Conservation (phyloP, 2,329 filamentous ascomycete genomes). For the Pestalotiopsis sp. region DNA sequence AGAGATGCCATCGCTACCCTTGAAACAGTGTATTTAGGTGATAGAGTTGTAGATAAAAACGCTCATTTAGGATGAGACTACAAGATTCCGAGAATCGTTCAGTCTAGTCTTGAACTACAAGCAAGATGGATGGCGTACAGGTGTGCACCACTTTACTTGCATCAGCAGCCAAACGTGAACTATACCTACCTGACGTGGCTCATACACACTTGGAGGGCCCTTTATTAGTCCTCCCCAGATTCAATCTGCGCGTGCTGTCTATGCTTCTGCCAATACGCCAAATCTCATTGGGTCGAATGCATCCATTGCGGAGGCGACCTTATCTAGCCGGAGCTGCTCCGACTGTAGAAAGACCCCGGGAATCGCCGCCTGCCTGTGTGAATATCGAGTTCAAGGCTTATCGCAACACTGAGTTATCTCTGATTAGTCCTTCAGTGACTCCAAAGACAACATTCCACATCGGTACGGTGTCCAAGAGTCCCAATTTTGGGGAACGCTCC, state of each 20-base stretch:
- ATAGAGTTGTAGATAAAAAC: not conserved
- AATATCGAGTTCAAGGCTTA: not conserved
- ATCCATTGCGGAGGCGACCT: not conserved
- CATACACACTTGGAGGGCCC: not conserved
- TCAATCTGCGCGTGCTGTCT: not conserved
- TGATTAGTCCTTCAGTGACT: not conserved
- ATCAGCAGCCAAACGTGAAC: no score
- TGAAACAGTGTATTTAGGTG: not conserved
- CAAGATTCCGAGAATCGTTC: not conserved
- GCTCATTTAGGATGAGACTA: not conserved
- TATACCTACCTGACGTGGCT: not conserved
- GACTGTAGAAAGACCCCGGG: not conserved
- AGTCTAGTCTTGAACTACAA: not conserved
- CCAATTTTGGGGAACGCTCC: not conserved
- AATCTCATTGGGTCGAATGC: not conserved
- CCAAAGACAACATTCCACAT: no score
- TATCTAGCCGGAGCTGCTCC: slow-evolving; percentile 10
- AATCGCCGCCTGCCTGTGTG: not conserved
- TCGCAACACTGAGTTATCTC: not conserved
- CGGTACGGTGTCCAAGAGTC: no score
- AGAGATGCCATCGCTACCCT: no score
- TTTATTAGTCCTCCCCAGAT: not conserved
- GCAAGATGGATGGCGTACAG: no score
- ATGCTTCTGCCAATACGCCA: not conserved
- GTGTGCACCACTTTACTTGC: no score